Evolutionary conservation across 1,284 basidiomycete species (phyloP), one percentile per base, ranked within the genome.

Genomic region (Microbotryum violaceum): DNA sequence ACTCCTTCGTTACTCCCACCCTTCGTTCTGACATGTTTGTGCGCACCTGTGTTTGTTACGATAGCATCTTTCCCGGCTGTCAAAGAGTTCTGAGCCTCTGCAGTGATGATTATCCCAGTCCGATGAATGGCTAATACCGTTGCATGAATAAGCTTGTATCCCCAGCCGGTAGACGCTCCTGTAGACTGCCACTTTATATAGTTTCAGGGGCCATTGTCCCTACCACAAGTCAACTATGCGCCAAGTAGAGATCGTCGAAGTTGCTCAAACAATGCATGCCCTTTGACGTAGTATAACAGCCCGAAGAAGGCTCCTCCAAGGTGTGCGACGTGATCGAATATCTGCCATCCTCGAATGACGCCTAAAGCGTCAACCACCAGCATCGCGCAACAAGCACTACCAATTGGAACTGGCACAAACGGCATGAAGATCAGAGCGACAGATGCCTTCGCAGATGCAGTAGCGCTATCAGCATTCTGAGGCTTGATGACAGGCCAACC

Each of bases 241-340:
- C 20, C 27, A 20, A 23, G 23, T 14, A 49, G 10, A 14, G 12
- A 49, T 20, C 14, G 14, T 46, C 65, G 25, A 16, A 67, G 3
- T 18, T 33, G 20, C 31, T 67, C 66, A 44, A 67, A 67, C 54
- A 4, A 23, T 20, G 53, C 51, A 25, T 67, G 66, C 3, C 66
- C 66, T 3, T 6, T 8, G 2, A 7, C 3, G 48, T 50, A 68
- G 51, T 57, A 64, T 20, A 16, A 9, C 20, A 51, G 57, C 8
- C 70, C 70, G 16, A 57, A 58, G 10, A 57, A 50, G 10, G 62
- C 68, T 8, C 71, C 71, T 3, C 65, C 58, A 18, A 72, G 60
- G 54, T 72, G 71, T 1, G 71, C 71, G 18, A 62, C 66, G 54
- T 72, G 71, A 52, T 72, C 71, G 52, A 72, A 70, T 53, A 65